Base-by-base conservation (phyloP, 2,329 filamentous ascomycete species). In the Monilinia laxa region DNA sequence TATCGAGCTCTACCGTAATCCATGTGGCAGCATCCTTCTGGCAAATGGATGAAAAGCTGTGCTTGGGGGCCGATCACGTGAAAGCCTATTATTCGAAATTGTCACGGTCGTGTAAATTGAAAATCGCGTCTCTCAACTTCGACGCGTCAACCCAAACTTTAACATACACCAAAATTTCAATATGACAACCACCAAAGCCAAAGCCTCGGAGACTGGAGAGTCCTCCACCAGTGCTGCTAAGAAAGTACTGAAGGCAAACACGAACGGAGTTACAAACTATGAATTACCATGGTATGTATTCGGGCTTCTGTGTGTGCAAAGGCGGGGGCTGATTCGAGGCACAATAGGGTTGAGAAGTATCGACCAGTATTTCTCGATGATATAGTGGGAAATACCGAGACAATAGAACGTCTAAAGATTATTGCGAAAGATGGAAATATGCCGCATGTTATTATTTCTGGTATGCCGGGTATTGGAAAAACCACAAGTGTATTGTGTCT, bases 401-500 rank as follows among this genome's bases (percentile, higher is more conserved):
- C 95, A 0, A 93, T 99, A 74, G 94, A 98, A 79, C 90, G 95
- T 65, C 83, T 99, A 74, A 98, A 98, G 78, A 98, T 99, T 75
- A 98, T 99, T 74, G 93, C 95, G 57, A 95, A 93, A 79, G 95
- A 98, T 81, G 95, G 95, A 73, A 99, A 99, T 80, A 97, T 99
- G 93, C 95, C 95, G 2, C 95, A 99, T 80, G 87, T 99, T 75
- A 98, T 99, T 79, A 98, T 99, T 75, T 97, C 92, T n/a, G 95
- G 95, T 68, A 98, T 97, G 93, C 95, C 95, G 25, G 95, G 95
- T 76, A 99, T 98, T 75, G 95, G 95, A 79, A 99, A 99, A 83
- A 99, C 95, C 4, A 98, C 95, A 0, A 97, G 93, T 66, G 89
- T 99, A 66, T 82, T 98, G 69, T 98, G 95, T 77, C 86, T 99